Percentiles rank a stretch among this genome's conserved stretches.
Conservation (phyloP, 2,329 filamentous ascomycete genomes). For the Biscogniauxia marginata region DNA sequence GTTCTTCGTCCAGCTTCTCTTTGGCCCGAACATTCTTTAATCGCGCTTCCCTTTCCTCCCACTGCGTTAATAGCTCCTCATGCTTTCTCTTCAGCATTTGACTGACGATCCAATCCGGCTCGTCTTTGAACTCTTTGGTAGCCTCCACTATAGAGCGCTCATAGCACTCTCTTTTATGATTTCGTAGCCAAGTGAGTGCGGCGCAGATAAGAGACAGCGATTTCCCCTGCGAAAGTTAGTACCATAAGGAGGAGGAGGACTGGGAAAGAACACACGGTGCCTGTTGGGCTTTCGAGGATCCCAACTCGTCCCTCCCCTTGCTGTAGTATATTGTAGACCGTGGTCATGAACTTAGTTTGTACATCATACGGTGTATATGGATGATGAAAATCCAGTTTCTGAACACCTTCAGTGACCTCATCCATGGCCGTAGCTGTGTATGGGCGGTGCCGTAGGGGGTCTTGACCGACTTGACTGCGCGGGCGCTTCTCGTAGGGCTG, state of each 20-base stretch:
- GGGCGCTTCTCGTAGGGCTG: too few species aligned
- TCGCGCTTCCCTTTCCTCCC: conserved; percentile 72
- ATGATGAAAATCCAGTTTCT: conserved; percentile 70
- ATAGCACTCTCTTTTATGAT: conserved; percentile 65
- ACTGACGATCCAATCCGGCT: conserved; percentile 83
- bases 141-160: conserved; percentile 50
- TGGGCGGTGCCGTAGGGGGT: background rate
- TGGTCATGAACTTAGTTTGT: conserved; percentile 83
- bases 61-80: conserved; percentile 62
- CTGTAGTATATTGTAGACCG: conserved; percentile 76
- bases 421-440: conserved; percentile 19
- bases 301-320: conserved; percentile 70
- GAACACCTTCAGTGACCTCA: conserved; percentile 21
- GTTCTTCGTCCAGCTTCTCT: conserved; percentile 55
- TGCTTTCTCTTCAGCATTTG: conserved; percentile 69
- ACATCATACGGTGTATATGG: conserved; percentile 86
- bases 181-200: conserved; percentile 85
- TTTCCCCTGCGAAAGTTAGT: conserved; percentile 62
- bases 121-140: conserved; percentile 54
- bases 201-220: conserved; percentile 89
- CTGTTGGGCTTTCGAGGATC: conserved; percentile 92
- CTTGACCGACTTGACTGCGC: background rate
- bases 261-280: conserved; percentile 48
- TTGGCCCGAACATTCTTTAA: conserved; percentile 64
- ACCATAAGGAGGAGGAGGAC: background rate